Percentiles rank a stretch among this genome's conserved stretches.
phyloP scores from a whole-genome alignment of 768 basidiomycete species.

The Calocera viscosa region DNA sequence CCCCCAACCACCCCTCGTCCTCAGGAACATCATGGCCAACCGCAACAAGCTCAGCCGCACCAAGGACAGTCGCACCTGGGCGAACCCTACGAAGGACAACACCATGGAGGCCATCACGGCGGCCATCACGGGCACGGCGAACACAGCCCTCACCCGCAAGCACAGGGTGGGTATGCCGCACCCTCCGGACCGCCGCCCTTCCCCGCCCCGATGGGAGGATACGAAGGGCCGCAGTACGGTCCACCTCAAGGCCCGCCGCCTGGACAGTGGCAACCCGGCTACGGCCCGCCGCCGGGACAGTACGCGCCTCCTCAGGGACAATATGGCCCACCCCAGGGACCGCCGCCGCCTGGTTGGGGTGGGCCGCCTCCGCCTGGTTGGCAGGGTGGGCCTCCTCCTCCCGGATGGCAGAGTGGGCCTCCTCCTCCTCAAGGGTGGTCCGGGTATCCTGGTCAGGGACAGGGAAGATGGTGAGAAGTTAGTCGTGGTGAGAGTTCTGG shows the following conservation, averaged over 20 bases:
- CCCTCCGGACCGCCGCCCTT: background rate
- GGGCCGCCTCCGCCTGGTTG: background rate
- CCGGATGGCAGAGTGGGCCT: background rate
- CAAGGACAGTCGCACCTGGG: too few relatives aligned
- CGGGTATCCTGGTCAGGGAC: constrained; percentile 7
- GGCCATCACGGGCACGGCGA: background rate
- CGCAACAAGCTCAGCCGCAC: background rate
- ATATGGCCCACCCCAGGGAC: background rate
- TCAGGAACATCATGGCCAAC: background rate
- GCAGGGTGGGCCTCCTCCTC: background rate
- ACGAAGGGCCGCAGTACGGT: background rate
- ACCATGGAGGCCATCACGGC: background rate
- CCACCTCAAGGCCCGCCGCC: background rate
- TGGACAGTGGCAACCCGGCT: background rate
- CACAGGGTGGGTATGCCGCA: background rate
- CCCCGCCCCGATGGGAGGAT: background rate
- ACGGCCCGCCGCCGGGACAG: background rate
- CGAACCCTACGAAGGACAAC: too few relatives aligned
- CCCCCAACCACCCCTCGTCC: background rate
- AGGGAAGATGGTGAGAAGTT: too few relatives aligned
- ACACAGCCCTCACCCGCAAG: background rate
- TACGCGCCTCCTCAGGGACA: background rate
- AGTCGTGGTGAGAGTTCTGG: too few relatives aligned
- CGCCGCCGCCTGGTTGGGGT: background rate
- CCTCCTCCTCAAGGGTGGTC: background rate